Base-by-base conservation (phyloP, 2,329 filamentous ascomycete species). In the Mollisia scopiformis region DNA sequence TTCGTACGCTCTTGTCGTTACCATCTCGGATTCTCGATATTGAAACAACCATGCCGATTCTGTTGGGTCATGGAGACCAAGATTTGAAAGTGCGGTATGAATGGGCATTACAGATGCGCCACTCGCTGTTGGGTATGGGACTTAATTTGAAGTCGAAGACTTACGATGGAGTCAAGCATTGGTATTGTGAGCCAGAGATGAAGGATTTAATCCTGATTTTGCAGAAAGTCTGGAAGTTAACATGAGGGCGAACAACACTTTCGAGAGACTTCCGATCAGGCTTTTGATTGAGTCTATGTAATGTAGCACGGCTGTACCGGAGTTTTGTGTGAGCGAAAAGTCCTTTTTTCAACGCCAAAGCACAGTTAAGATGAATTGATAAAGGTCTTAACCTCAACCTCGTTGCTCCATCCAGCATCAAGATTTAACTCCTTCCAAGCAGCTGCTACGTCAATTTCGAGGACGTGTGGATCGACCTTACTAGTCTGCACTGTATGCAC, bases 361-460 rank as follows among this genome's bases (percentile, higher is more conserved):
- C 25, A 31, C 19, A 13, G 19, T 37, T 41, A 62, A 30, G 47
- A 19, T n/a, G 60, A 59, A 31, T 66, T 68, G 51, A 72, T 60
- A 49, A 65, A 68, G 52, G 72, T 65, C 59, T 68, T 88, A 43
- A 96, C 78, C 62, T 85, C 81, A 37, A 93, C 83, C 74, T 96
- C 91, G 73, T 97, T 96, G 66, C 87, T 89, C 88, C 91, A 96
- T 7, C 89, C 87, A 37, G 85, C 82, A 60, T 86, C 78, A 58
- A 95, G 79, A 0, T 82, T 84, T 79, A 93, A 82, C 69, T 91
- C 86, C 49, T 84, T 83, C 93, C 93, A 98, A 0, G 94, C 94
- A 30, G 77, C 80, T 66, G 87, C 83, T 13, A 92, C 75, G 78
- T 98, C 91, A 58, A 98, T 84, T 66, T 92, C 88, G 31, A 98